phyloP scores from a whole-genome alignment of 129 eudicot genomes.

The Mikania micrantha region DNA sequence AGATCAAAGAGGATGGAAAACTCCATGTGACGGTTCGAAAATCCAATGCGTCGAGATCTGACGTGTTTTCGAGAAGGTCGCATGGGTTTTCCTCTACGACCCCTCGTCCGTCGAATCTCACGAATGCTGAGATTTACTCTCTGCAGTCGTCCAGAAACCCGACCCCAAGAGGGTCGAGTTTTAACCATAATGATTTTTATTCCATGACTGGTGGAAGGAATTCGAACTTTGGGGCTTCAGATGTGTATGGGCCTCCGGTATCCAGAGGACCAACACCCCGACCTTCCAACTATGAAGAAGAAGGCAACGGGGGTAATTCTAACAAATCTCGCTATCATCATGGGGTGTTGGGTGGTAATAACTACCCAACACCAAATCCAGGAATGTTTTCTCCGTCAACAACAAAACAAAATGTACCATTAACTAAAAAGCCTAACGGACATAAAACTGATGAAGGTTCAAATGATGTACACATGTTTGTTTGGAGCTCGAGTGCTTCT shows the following conservation, averaged over 20 bases:
- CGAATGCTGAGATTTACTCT: constrained; percentile 79
- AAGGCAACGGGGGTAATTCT: constrained; percentile 32
- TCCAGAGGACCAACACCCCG: constrained; percentile 75
- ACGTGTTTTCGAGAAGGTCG: constrained; percentile 59
- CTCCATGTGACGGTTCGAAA: constrained; percentile 69
- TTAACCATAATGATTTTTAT: constrained; percentile 64
- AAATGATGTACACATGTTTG: constrained; percentile 91
- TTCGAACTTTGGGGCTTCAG: constrained; percentile 77
- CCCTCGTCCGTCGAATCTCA: constrained; percentile 62
- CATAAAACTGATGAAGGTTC: constrained; percentile 51
- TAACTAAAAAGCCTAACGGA: constrained; percentile 43
- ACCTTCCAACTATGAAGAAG: constrained; percentile 74
- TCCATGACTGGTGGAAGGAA: constrained; percentile 60
- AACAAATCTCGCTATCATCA: constrained; percentile 55
- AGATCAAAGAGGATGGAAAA: constrained; percentile 68
- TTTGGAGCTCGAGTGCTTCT: constrained; percentile 94
- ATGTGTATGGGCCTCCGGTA: constrained; percentile 54
- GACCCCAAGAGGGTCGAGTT: constrained; percentile 74
- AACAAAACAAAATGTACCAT: constrained; percentile 22
- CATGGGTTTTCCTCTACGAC: constrained; percentile 49
- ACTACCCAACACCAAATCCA: constrained; percentile 70
- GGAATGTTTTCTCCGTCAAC: constrained; percentile 78
- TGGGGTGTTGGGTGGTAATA: constrained; percentile 27
- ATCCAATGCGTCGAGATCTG: constrained; percentile 76
- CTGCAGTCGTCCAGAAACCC: constrained; percentile 68